Evolutionary conservation across 768 basidiomycete genomes (phyloP).

Genomic region (Boletus reticuloceps): DNA sequence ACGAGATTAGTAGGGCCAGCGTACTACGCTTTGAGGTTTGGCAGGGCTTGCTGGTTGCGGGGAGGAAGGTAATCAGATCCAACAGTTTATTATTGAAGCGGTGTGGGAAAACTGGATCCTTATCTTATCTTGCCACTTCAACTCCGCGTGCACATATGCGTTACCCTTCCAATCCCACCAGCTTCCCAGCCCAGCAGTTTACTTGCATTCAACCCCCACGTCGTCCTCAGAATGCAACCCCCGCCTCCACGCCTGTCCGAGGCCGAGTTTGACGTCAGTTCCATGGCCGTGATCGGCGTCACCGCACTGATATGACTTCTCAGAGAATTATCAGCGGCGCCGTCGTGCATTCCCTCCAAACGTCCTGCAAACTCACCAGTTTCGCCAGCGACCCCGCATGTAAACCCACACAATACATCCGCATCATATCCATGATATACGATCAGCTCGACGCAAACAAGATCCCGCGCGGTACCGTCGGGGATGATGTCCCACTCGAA

Average conservation of each 20-base stretch:
- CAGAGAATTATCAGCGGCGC: constrained; percentile 17
- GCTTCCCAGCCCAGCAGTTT: neutral
- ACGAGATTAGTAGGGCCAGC: too few relatives aligned
- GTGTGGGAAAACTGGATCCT: too few relatives aligned
- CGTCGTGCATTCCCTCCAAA: constrained; percentile 9
- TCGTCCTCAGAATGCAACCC: neutral
- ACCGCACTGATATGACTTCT: neutral
- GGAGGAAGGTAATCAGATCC: too few relatives aligned
- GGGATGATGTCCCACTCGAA: constrained; percentile 1
- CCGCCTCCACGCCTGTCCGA: neutral
- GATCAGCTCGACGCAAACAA: constrained; percentile 17
- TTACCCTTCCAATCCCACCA: too few relatives aligned
- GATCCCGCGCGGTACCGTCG: constrained; percentile 12
- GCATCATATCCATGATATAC: constrained; percentile 21
- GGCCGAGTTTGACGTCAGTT: constrained; percentile 24
- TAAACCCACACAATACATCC: constrained; percentile 20
- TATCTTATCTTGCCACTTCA: constrained; percentile 8
- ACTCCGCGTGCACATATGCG: constrained; percentile 4
- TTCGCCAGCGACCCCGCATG: constrained; percentile 14
- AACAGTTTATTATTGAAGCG: too few relatives aligned
- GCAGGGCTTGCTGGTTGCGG: too few relatives aligned
- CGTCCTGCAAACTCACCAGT: constrained; percentile 12
- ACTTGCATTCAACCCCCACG: neutral
- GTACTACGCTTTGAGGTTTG: too few relatives aligned
- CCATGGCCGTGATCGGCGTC: neutral